A percentile compares a stretch with the other conserved stretches of the same genome.
Evolutionary conservation across 306 rosid genomes (phyloP).

Genomic region (Casuarina glauca): DNA sequence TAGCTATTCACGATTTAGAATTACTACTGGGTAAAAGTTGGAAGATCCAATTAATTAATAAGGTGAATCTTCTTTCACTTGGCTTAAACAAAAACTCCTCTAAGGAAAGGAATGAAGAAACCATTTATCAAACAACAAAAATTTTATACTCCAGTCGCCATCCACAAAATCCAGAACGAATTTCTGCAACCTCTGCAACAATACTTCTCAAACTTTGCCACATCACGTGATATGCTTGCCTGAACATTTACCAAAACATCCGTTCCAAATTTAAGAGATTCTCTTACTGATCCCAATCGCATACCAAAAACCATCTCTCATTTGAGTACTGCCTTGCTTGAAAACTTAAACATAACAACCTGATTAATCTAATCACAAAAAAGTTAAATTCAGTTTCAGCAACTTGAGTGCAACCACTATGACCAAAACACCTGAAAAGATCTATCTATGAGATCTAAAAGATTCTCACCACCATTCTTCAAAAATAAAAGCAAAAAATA

Average conservation of each 20-base stretch:
- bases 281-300: conserved; percentile 23
- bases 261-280: conserved; percentile 21
- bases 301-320: conserved; percentile 34
- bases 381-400: conserved; percentile 38
- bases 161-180: conserved; percentile 32
- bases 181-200: conserved; percentile 14
- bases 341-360: conserved; percentile 38
- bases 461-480: conserved; percentile 51
- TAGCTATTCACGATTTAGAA: conserved; percentile 17
- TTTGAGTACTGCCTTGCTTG: conserved; percentile 27
- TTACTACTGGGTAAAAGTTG: conserved; percentile 16
- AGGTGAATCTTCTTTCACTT: conserved; percentile 15
- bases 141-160: conserved; percentile 27
- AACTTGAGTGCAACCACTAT: conserved; percentile 41
- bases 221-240: conserved; percentile 12
- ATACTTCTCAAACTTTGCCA: conserved; percentile 22
- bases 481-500: conserved; percentile 28
- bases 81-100: conserved; percentile 19
- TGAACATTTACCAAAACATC: conserved; percentile 29
- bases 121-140: conserved; percentile 21
- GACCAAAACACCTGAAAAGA: conserved; percentile 42
- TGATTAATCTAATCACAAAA: conserved; percentile 41
- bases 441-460: conserved; percentile 48
- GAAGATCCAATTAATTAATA: conserved; percentile 21
- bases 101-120: conserved; percentile 22